Evolutionary conservation across 306 rosid species (phyloP).

Genomic region (Casuarina cunninghamiana): DNA sequence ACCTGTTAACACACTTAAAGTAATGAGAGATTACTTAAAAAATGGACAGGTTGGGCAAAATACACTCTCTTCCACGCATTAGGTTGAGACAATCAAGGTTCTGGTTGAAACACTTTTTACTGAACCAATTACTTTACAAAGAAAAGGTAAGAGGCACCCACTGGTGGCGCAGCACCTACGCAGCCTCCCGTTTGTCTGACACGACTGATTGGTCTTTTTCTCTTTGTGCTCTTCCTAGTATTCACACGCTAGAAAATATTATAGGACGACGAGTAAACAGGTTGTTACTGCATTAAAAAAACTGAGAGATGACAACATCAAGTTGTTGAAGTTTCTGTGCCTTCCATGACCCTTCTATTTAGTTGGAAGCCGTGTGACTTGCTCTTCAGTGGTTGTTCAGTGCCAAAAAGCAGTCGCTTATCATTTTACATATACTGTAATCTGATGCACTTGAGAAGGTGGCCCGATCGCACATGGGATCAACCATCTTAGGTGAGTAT

Average conservation of each 20-base stretch:
- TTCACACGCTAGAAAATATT: not conserved
- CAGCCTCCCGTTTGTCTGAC: no score
- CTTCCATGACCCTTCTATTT: not conserved
- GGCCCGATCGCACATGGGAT: slow-evolving; percentile 27
- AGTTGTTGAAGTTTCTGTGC: not conserved
- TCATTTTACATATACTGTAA: not conserved
- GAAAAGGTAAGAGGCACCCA: no score
- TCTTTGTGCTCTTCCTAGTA: not conserved
- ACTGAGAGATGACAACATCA: not conserved
- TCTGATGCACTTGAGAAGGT: not conserved
- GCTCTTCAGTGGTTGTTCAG: not conserved
- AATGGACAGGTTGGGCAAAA: no score
- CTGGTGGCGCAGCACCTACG: no score
- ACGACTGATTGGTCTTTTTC: no score
- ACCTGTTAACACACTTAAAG: no score
- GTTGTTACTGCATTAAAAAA: not conserved
- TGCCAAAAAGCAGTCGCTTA: not conserved
- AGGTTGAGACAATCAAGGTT: no score
- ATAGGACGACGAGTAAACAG: not conserved
- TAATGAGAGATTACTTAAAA: no score
- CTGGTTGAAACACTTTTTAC: no score
- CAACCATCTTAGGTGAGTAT: not conserved
- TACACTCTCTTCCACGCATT: no score
- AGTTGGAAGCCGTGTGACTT: not conserved
- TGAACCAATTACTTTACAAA: no score